Conservation (phyloP, 2,329 filamentous ascomycete species). For the Amylocarpus encephaloides region DNA sequence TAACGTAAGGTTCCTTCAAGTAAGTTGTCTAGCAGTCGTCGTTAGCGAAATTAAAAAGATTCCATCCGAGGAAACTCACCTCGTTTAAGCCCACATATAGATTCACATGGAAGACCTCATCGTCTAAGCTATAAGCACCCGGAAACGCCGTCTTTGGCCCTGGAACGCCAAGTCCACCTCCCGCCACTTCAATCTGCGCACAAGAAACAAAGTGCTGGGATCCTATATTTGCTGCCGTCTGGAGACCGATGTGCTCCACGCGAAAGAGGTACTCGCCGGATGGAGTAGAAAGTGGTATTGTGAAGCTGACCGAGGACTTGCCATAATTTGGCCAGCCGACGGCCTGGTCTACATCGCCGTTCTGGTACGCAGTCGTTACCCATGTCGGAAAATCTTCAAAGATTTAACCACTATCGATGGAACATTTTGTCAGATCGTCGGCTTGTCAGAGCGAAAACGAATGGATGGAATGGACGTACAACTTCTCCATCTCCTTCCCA, state of each 20-base stretch:
- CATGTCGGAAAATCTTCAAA: slow-evolving; percentile 1
- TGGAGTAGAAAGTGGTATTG: neutral
- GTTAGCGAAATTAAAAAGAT: too few relatives aligned
- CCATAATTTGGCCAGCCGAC: neutral
- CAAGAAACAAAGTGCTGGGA: neutral
- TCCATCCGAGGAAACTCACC: too few relatives aligned
- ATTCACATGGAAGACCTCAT: too few relatives aligned
- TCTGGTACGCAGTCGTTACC: neutral
- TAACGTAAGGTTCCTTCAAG: too few relatives aligned
- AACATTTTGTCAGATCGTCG: neutral
- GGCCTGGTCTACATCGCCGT: neutral
- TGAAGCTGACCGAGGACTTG: neutral
- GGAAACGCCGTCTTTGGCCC: too few relatives aligned
- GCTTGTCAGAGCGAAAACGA: too few relatives aligned
- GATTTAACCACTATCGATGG: neutral
- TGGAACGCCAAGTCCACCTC: too few relatives aligned
- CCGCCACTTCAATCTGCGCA: neutral
- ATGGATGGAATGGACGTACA: neutral
- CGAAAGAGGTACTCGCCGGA: slow-evolving; percentile 1
- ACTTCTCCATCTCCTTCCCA: neutral
- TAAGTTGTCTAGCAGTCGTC: too few relatives aligned
- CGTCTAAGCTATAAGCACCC: too few relatives aligned
- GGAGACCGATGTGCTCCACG: neutral
- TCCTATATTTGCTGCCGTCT: neutral
- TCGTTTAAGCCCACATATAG: too few relatives aligned